A percentile compares a stretch with the other conserved stretches of the same genome.
These are phyloP conservation scores for Debaryomyces nepalensis DNA, from an alignment of 1,139 yeast genomes.

Conservation along the genomic window DNA sequence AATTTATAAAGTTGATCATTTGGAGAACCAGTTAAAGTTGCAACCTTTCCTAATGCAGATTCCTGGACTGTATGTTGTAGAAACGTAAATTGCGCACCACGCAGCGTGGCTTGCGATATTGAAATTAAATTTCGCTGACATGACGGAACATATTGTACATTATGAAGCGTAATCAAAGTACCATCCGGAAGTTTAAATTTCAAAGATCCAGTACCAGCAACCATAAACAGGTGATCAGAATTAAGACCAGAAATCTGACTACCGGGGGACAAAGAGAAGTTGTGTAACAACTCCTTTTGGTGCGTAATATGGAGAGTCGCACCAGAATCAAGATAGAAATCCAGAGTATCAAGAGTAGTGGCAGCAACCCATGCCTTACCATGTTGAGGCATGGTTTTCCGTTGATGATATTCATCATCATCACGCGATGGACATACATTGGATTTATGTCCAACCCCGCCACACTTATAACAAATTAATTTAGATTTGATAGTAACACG, in stretches of 20 bases:
- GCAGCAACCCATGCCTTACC: not conserved
- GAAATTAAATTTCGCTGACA: not conserved
- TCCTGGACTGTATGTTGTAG: not conserved
- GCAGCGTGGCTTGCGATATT: not conserved
- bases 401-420: not conserved
- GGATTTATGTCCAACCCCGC: slow-evolving; percentile 1
- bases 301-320: not conserved
- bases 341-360: too few species aligned
- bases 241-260: too few species aligned
- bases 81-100: not conserved
- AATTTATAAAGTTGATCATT: not conserved
- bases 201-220: not conserved
- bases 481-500: not conserved
- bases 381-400: not conserved
- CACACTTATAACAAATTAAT: not conserved
- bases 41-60: not conserved
- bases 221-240: too few species aligned
- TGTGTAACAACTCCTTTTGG: not conserved
- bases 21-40: not conserved
- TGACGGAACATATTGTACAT: not conserved
- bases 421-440: not conserved
- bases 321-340: not conserved
- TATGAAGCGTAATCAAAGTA: not conserved
- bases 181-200: not conserved
- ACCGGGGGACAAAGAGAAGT: too few species aligned